Conservation (phyloP, 306 rosid species). For the Rosa multiflora region DNA sequence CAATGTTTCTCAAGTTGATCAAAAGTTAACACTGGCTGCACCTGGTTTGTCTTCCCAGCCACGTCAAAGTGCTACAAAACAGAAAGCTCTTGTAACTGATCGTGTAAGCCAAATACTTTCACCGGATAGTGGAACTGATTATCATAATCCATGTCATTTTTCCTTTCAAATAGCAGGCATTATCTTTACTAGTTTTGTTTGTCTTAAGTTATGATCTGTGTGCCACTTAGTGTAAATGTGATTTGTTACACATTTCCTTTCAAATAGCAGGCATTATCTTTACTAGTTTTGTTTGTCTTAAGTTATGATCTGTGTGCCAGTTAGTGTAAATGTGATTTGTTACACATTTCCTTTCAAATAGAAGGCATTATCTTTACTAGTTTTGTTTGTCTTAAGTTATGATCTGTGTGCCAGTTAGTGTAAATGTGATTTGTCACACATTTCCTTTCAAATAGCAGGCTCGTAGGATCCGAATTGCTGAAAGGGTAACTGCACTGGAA, state of each 20-base stretch:
- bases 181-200: too few relatives aligned
- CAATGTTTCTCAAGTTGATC: conserved; percentile 34
- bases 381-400: too few relatives aligned
- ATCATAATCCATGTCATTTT: neutral
- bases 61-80: conserved; percentile 31
- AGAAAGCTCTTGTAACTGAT: conserved; percentile 41
- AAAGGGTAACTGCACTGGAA: conserved; percentile 58
- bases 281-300: too few relatives aligned
- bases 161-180: conserved; percentile 38
- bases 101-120: conserved; percentile 55
- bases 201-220: neutral
- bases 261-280: conserved; percentile 29
- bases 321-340: neutral
- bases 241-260: neutral
- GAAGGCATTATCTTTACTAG: conserved; percentile 31
- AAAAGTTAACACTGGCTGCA: conserved; percentile 35
- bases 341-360: conserved; percentile 11
- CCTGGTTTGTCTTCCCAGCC: conserved; percentile 40
- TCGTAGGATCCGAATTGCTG: conserved; percentile 68
- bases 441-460: conserved; percentile 40
- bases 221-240: neutral
- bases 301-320: neutral
- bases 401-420: neutral
- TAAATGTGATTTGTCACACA: neutral
- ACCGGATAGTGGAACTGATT: neutral